Percentiles rank a stretch among this genome's conserved stretches.
Conservation (phyloP, 192 early-diverging fungal species). For the Linnemannia schmuckeri region DNA sequence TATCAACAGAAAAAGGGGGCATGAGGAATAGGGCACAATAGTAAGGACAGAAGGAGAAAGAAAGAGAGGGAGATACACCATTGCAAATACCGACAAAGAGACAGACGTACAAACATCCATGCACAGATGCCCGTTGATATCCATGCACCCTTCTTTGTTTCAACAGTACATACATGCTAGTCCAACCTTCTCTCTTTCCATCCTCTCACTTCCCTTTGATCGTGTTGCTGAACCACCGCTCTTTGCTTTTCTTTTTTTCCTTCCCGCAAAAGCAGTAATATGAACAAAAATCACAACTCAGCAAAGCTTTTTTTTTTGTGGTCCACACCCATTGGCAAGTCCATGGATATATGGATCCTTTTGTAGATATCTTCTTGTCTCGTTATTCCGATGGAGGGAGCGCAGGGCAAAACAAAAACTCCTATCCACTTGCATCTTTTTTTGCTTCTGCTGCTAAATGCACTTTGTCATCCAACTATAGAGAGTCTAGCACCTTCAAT, state of each 20-base stretch:
- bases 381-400: too few relatives aligned
- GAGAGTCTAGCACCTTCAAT: too few relatives aligned
- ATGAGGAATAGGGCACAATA: too few relatives aligned
- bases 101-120: background rate
- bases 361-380: too few relatives aligned
- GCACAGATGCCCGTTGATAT: background rate
- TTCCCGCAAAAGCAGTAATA: conserved; percentile 6
- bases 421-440: too few relatives aligned
- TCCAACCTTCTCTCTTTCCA: background rate
- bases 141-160: background rate
- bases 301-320: background rate
- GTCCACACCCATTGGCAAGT: background rate
- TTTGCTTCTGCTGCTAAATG: too few relatives aligned
- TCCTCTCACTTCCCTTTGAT: background rate
- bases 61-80: background rate
- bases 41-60: background rate
- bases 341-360: background rate
- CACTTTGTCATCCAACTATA: too few relatives aligned
- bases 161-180: background rate
- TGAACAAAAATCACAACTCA: conserved; percentile 3
- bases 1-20: background rate
- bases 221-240: background rate
- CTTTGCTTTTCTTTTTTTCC: background rate
- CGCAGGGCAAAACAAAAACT: too few relatives aligned
- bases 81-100: background rate